Base-by-base conservation (phyloP, 1,284 basidiomycete genomes). In the Puccinia hordei region DNA sequence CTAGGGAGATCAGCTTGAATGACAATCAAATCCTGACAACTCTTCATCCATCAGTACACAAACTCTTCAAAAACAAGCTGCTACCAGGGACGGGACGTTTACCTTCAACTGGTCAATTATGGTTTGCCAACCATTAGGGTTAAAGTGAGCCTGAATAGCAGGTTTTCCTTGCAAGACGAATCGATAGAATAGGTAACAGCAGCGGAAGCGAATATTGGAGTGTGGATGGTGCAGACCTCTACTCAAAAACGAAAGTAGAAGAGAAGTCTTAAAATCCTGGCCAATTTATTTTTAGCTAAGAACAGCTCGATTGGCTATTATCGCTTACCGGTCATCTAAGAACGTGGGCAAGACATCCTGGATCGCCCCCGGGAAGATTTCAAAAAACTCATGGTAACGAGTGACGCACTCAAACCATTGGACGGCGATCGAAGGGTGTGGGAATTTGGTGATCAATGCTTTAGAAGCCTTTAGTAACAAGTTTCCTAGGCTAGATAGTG, bases 371-470 rank as follows among this genome's bases (percentile, higher is more conserved):
- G 92, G 91, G 82, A 93, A 91, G 49, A 94, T 90, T 86, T 93
- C 94, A 90, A 98, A 99, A 86, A 98, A 98, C 85, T 98, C 95
- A 55, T 91, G 90, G 85, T 99, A 99, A 78, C 98, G 90, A 19
- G 94, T 90, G 12, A 90, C 89, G 30, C 93, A 93, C 87, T 99
- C 97, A 83, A 98, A 98, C 87, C 92, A 97, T 84, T 96, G 94
- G 86, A 98, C 89, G 17, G 90, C 89, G n/a, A 98, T 96, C 12
- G 91, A 89, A 35, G 92, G 91, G 86, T 98, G 92, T 1, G 93
- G 93, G 87, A 92, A 95, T 0, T 89, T 88, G 2, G 92, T 91
- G 66, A 99, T 91, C 27, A 91, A 91, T 38, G 93, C 95, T 82
- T 92, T 89, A 61, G 97, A 90, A 74, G 96, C 90, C 8, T 92